Evolutionary conservation across 768 basidiomycete species (phyloP).

Genomic region (Suillus alpinus): DNA sequence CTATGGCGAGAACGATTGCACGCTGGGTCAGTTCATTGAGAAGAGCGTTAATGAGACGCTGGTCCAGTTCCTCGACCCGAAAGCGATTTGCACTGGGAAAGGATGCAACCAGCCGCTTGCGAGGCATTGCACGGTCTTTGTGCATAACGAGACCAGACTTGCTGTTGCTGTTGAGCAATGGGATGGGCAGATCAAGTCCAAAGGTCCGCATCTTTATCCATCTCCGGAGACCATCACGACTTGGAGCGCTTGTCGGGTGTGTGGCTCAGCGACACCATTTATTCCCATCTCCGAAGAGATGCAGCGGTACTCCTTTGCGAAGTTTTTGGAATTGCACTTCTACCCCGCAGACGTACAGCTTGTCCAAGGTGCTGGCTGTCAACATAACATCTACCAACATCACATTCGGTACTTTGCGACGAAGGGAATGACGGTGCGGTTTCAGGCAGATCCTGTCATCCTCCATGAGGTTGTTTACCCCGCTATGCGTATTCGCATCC

Average conservation of each 20-base stretch:
- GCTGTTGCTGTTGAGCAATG: conserved; percentile 87
- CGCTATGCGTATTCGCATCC: conserved; percentile 79
- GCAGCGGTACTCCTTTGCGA: conserved; percentile 91
- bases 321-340: conserved; percentile 94
- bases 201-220: conserved; percentile 52
- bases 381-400: conserved; percentile 91
- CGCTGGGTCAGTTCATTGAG: conserved; percentile 92
- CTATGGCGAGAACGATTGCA: conserved; percentile 90
- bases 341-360: conserved; percentile 86
- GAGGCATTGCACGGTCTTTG: conserved; percentile 85
- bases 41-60: conserved; percentile 67
- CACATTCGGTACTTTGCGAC: conserved; percentile 90
- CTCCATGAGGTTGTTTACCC: conserved; percentile 89
- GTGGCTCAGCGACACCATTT: conserved; percentile 78
- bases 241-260: conserved; percentile 85
- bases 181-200: conserved; percentile 63
- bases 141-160: conserved; percentile 83
- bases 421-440: conserved; percentile 81
- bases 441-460: conserved; percentile 79
- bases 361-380: conserved; percentile 85
- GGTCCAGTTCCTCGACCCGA: conserved; percentile 67
- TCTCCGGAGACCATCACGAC: conserved; percentile 81
- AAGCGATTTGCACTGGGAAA: conserved; percentile 78
- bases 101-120: conserved; percentile 79
- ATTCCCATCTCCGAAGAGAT: conserved; percentile 90